Evolutionary conservation across 2,329 filamentous ascomycete genomes (phyloP).

Genomic region (Ceratocystis alfenasii): DNA sequence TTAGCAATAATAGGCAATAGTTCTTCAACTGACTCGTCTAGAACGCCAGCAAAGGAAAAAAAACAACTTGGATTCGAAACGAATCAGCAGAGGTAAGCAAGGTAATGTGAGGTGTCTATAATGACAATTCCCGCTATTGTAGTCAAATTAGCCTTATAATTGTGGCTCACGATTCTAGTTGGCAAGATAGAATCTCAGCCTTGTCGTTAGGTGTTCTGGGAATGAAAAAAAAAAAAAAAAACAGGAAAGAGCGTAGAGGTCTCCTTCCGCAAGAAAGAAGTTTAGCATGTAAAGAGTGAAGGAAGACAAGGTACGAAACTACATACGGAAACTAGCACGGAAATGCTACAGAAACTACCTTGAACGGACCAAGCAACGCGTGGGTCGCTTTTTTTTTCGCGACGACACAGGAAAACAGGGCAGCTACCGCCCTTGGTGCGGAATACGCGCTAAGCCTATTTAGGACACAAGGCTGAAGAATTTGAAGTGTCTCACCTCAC

Average conservation of each 20-base stretch:
- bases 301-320: no score
- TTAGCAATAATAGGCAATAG: neutral
- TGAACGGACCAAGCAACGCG: conserved; percentile 30
- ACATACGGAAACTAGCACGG: neutral
- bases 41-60: neutral
- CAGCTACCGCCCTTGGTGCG: conserved; percentile 1
- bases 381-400: conserved; percentile 30
- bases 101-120: neutral
- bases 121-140: neutral
- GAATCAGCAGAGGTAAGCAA: neutral
- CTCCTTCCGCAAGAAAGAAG: conserved; percentile 7
- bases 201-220: neutral
- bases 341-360: neutral
- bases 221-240: neutral
- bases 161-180: neutral
- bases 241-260: neutral
- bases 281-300: neutral
- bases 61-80: neutral
- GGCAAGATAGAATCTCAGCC: neutral
- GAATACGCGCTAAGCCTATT: conserved; percentile 29
- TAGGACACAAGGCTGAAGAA: conserved; percentile 29
- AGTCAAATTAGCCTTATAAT: neutral
- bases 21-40: neutral
- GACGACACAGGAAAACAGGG: conserved; percentile 13
- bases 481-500: neutral